Evolutionary conservation across 129 eudicot genomes (phyloP), one percentile per base, ranked within the genome.

Genomic region (Ambrosia artemisiifolia): DNA sequence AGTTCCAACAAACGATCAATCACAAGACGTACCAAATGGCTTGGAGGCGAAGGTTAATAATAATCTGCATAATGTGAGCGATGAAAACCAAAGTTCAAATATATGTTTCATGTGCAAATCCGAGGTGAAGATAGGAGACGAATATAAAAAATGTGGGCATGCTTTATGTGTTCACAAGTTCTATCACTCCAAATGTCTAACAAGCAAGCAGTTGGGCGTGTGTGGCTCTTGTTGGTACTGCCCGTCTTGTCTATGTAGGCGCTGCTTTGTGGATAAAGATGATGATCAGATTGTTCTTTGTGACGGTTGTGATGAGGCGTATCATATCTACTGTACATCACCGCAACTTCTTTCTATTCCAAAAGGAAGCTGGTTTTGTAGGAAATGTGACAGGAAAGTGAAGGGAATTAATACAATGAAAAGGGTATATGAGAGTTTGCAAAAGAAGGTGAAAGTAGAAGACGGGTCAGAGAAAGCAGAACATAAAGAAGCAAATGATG

Each of bases 301-400:
- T 70, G 98, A 94, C 42, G 88, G 88, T 11, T 90, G 98, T 74
- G 98, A 94, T 84, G 86, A 88, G 57, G 98, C 88, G 3, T 94
- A 84, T 66, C 98, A 94, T 65, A 84, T 81, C 10, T 90, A 87
- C 63, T 94, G 98, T 75, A 77, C 82, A 83, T 50, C 67, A 20
- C 96, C 98, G 7, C 93, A 86, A 5, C 90, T 75, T 24, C 3
- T 42, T 62, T 20, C 81, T 8, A 67, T 94, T 11, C 98, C 98
- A 5, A 13, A 49, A 28, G 96, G 98, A 34, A 87, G 80, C 40
- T 94, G 98, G 98, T 94, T 83, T 77, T 90, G 98, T 70, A 24
- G 30, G 34, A 88, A 79, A 75, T 94, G 98, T 55, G 79, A 84
- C 57, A 78, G 63, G 17, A 89, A 80, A 5, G 73, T 88, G 43